Evolutionary conservation across 2,329 filamentous ascomycete genomes (phyloP), one percentile per base, ranked within the genome.

Genomic region (Sporothrix globosa): DNA sequence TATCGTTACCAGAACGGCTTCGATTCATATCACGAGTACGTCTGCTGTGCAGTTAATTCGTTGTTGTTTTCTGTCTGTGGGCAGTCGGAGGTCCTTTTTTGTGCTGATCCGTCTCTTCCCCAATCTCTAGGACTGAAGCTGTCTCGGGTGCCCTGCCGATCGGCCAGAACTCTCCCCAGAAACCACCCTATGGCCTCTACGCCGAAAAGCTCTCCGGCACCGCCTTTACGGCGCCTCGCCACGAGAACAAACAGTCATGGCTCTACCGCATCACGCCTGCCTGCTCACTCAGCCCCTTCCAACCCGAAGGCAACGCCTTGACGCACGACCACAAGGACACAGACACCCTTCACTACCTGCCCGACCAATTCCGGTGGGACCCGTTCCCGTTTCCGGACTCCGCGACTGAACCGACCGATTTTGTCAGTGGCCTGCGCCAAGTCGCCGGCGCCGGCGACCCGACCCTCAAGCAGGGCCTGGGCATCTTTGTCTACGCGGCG

Each of bases 1-100:
- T 96, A 96, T 83, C 84, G 83, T 71, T 96, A 96, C 80, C 90
- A 89, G 77, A 91, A 89, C 82, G 92, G 92, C 79, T 94, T 96
- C 82, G 86, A 87, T 79, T 88, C 85, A 63, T 90, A 94, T 78
- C 87, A 93, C 79, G 91, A 95, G 91, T 93, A 81, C 75, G 87
- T 68, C 7, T 21, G 2, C 21, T 53, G 9, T 27, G 34, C 34
- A 34, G 34, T 34, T 34, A 4, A 6, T 34, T 34, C 5, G 5
- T 34, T 60, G 10, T 48, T 14, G 14, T 21, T n/a, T 41, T 19
- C n/a, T 10, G 11, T 46, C 27, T 17, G 19, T 7, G 17, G 6
- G 34, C 19, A 0, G 39, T 24, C 7, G 19, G n/a, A 17, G 7
- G 14, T 2, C 34, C 41, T 60, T 3, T 9, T 21, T 53, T 21